These are phyloP conservation scores for Stipa capillata DNA, from an alignment of 176 grass and related monocot species.

Conservation along the genomic window DNA sequence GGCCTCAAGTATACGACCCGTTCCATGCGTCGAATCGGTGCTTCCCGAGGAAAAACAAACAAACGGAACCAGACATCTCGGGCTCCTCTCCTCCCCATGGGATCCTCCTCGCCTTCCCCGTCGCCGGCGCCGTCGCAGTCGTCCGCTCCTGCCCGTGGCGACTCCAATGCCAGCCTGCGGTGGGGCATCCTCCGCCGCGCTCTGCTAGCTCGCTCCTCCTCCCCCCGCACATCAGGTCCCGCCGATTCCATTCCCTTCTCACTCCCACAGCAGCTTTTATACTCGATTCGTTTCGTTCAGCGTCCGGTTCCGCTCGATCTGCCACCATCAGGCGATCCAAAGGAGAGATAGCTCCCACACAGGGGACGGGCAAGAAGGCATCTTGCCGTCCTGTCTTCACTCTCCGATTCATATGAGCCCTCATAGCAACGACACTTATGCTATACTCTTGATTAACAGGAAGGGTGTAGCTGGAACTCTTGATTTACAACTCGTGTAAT, in stretches of 20 bases:
- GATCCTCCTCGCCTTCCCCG: neutral
- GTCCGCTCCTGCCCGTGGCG: neutral
- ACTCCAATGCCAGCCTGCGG: constrained; percentile 44
- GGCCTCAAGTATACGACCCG: neutral
- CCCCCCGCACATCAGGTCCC: constrained; percentile 21
- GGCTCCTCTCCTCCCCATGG: constrained; percentile 9
- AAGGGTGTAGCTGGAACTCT: too few species aligned
- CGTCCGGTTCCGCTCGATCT: neutral
- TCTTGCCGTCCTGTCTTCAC: neutral
- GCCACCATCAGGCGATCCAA: neutral
- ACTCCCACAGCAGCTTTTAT: neutral
- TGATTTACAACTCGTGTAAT: neutral
- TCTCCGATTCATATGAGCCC: too few species aligned
- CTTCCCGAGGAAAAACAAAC: neutral
- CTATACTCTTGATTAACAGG: too few species aligned
- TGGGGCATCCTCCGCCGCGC: constrained; percentile 63
- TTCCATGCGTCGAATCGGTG: neutral
- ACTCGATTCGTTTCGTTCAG: neutral
- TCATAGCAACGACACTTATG: too few species aligned
- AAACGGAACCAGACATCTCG: neutral
- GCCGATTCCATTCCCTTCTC: neutral
- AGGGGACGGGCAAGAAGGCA: neutral
- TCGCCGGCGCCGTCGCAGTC: neutral
- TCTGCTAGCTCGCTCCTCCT: constrained; percentile 28
- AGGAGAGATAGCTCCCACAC: neutral